A percentile compares a stretch with the other conserved stretches of the same genome.
Conservation (phyloP, 768 basidiomycete genomes). For the Roridomyces roridus region DNA sequence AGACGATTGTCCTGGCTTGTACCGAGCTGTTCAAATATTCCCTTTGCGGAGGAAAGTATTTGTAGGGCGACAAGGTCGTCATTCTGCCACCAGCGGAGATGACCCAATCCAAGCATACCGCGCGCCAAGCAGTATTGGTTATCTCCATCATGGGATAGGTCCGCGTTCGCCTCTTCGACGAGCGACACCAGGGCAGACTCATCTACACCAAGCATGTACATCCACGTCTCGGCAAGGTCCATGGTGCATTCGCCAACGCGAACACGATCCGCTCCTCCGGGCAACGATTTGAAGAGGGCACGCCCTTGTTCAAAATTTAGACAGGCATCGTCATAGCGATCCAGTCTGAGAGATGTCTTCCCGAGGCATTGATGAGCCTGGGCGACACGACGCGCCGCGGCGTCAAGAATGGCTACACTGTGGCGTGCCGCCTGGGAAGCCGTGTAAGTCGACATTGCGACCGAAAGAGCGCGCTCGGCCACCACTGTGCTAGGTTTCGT, state of each 20-base stretch:
- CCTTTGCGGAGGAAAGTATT: constrained; percentile 3
- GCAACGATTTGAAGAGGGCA: neutral
- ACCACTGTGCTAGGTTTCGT: constrained; percentile 19
- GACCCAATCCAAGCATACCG: constrained; percentile 2
- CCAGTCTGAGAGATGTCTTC: neutral
- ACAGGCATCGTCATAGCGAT: constrained; percentile 3
- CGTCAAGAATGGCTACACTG: too few species aligned
- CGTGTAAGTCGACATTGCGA: neutral
- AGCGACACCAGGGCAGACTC: neutral
- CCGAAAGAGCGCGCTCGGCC: constrained; percentile 1
- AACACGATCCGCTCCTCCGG: neutral
- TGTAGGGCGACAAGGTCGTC: neutral
- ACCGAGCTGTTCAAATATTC: constrained; percentile 6
- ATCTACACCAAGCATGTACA: neutral
- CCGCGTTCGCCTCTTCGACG: neutral
- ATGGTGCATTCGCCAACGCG: neutral
- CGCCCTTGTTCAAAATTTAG: neutral
- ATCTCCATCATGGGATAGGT: constrained; percentile 5
- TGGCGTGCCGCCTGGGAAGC: too few species aligned
- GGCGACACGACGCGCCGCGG: neutral
- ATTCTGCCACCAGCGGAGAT: neutral
- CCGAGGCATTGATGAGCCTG: constrained; percentile 10
- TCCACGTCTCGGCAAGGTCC: constrained; percentile 1
- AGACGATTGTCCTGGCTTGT: neutral
- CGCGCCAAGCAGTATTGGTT: neutral